Base-by-base conservation (phyloP, 208 protist species). In the Histomonas meleagridis region DNA sequence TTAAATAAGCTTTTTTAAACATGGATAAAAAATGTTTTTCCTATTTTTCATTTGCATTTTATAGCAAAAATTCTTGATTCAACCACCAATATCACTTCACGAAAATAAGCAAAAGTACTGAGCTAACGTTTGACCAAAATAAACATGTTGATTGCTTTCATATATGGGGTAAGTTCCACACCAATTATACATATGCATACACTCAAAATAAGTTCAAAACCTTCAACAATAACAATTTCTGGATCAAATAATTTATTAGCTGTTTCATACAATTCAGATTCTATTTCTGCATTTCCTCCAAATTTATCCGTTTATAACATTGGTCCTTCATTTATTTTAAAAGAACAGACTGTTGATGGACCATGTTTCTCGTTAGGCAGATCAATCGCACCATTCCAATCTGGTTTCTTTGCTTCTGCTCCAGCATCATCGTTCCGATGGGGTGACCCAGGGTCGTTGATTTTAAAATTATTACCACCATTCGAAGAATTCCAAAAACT, bases 241-340 rank as follows among this genome's bases (percentile, higher is more conserved):
- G 76, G 76, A 57, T 86, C 35, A 2, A 46, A 86, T 3, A 32
- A 49, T 51, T 55, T 55, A 9, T 26, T 86, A 18, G 40, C 46
- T n/a, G 46, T 86, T 5, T 40, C 46, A 32, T 40, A 86, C n/a
- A n/a, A 55, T 46, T 86, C 76, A 35, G 76, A 86, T 86, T 86
- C 76, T 28, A 86, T 86, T 28, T 57, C 18, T 55, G n/a, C 40
- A 43, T 86, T 86, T 86, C 76, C 76, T 51, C 76, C 76, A 38
- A 40, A 46, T 38, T 35, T 86, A 7, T 26, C 32, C 46, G 26
- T 86, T 26, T 86, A 86, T 55, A 14, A 18, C 7, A 86, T 86
- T 16, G 76, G 76, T 38, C 28, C 40, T 38, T 55, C 46, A 35
- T n/a, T 14, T 32, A 55, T 55, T 10, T 9, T 9, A 38, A 32